Evolutionary conservation across 2,329 filamentous ascomycete species (phyloP), one percentile per base, ranked within the genome.

Genomic region (Metarhizium anisopliae): DNA sequence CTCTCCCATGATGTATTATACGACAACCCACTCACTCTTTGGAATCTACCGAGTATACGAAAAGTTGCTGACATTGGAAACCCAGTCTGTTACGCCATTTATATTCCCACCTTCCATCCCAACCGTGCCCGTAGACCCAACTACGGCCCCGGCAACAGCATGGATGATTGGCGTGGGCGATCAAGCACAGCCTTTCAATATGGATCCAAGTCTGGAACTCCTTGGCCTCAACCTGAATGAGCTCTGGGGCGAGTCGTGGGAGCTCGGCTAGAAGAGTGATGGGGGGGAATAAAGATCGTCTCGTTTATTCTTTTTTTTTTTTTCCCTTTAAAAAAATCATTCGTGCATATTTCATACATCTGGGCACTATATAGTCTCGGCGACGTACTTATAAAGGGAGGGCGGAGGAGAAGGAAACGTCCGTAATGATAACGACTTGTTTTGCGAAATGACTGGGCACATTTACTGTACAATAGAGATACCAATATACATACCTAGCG

Each of bases 191-290:
- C 70, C 67, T 0, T 74, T 77, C 50, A 80, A 79, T 59, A 74
- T 78, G 35, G 79, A 81, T 56, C 77, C 79, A 57, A 80, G 74
- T 61, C 72, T 81, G 52, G 79, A 81, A 62, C 67, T 78, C 47
- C 67, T 81, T 51, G 79, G 78, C 3, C 70, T 79, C 54, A 79
- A 81, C 59, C 65, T 82, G 52, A 80, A 80, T 58, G 78, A 81
- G 59, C 69, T 82, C 54, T 82, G 79, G 79, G 78, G 77, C 45
- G 77, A 79, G 59, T 72, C 71, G 54, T 76, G 73, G 73, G 72
- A 74, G 60, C 63, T 73, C 58, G 72, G 70, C 55, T 72, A 62
- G 66, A 45, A 2, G 6, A 16, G 38, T 6, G 38, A 11, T 4
- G 6, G 6, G 13, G 35, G 13, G 40, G 6, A 5, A 6, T 43